A percentile compares a stretch with the other conserved stretches of the same genome.
Evolutionary conservation across 2,329 filamentous ascomycete species (phyloP).

Genomic region (Calycina herbarum): DNA sequence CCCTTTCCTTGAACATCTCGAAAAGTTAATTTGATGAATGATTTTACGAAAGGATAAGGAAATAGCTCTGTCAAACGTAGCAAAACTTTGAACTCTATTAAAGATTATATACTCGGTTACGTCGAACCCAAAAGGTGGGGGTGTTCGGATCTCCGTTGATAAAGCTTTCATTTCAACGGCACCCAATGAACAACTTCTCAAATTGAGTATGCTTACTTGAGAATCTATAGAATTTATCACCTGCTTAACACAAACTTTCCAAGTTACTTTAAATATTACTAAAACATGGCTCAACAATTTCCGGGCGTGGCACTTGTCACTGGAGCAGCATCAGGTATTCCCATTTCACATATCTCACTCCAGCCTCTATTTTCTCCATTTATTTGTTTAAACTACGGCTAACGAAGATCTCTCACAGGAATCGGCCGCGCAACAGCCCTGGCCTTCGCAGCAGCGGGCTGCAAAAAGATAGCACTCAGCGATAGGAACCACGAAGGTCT

Average conservation of each 20-base stretch:
- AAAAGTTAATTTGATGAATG: too few relatives aligned
- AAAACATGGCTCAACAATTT: conserved; percentile 22
- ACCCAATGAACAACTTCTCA: too few relatives aligned
- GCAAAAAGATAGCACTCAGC: conserved; percentile 43
- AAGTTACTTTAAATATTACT: not conserved
- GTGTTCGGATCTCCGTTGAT: conserved; percentile 2
- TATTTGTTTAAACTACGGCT: too few relatives aligned
- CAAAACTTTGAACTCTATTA: too few relatives aligned
- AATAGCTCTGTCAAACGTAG: too few relatives aligned
- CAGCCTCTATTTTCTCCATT: too few relatives aligned
- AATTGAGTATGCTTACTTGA: too few relatives aligned
- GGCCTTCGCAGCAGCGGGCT: conserved; percentile 48
- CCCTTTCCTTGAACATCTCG: too few relatives aligned
- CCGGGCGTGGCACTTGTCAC: conserved; percentile 31
- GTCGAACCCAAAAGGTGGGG: not conserved
- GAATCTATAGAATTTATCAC: too few relatives aligned
- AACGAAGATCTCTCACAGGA: conserved; percentile 33
- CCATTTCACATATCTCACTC: too few relatives aligned
- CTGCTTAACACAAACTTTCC: not conserved
- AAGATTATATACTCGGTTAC: not conserved
- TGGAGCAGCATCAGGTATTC: conserved; percentile 31
- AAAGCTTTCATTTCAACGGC: not conserved
- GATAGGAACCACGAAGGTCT: conserved; percentile 43
- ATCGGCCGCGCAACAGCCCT: conserved; percentile 46
- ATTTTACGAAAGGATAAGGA: too few relatives aligned